phyloP scores from a whole-genome alignment of 352 stramenopile species.

The Phytophthora pseudosyringae region DNA sequence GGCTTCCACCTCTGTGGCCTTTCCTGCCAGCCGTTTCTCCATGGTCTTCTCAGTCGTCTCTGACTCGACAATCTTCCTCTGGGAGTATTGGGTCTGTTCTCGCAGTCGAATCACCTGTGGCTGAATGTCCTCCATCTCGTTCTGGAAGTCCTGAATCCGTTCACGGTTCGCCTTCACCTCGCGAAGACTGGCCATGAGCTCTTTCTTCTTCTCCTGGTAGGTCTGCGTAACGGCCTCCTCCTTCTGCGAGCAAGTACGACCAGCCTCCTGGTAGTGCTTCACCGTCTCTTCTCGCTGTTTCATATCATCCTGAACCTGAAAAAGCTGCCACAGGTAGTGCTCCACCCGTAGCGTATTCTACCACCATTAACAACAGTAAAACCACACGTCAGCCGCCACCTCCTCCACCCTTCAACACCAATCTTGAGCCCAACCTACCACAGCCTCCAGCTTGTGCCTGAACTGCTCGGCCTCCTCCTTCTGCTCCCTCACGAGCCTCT shows the following conservation, averaged over 20 bases:
- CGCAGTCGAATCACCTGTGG: conserved; percentile 85
- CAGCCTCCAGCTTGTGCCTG: conserved; percentile 65
- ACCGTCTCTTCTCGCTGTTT: conserved; percentile 84
- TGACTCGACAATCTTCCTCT: conserved; percentile 72
- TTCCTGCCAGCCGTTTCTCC: conserved; percentile 84
- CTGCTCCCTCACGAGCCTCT: conserved; percentile 94
- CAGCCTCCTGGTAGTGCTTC: conserved; percentile 52
- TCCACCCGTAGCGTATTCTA: conserved; percentile 86
- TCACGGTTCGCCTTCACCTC: conserved; percentile 71
- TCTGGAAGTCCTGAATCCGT: conserved; percentile 78
- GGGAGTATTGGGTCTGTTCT: conserved; percentile 87
- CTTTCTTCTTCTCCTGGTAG: conserved; percentile 83
- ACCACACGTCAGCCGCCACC: conserved; percentile 1
- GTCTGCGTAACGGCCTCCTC: conserved; percentile 49
- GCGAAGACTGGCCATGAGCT: conserved; percentile 55
- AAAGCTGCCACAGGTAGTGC: conserved; percentile 97
- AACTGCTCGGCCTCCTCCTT: conserved; percentile 93
- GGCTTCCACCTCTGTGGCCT: conserved; percentile 84
- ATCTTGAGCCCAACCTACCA: conserved; percentile 42
- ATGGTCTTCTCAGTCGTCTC: conserved; percentile 53
- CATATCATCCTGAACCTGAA: conserved; percentile 93
- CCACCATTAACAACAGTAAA: conserved; percentile 2
- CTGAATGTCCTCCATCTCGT: conserved; percentile 86
- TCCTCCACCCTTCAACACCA: too few species aligned
- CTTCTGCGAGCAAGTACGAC: conserved; percentile 48